Conservation (phyloP, 2,329 filamentous ascomycete species). For the Lizonia empirigonia region DNA sequence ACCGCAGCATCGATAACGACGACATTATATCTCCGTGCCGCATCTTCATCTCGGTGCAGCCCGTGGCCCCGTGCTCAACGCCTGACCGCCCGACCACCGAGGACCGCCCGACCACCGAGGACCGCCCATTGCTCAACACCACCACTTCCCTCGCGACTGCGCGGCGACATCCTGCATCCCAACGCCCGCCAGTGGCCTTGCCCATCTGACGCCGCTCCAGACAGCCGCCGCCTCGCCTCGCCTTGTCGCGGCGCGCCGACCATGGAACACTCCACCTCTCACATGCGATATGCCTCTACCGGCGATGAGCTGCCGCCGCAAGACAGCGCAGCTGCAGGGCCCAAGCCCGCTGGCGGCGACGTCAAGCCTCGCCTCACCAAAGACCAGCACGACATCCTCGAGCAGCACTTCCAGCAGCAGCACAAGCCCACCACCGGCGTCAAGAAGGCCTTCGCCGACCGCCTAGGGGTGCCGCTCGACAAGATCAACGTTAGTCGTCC, state of each 20-base stretch:
- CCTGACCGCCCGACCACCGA: conserved; percentile 12
- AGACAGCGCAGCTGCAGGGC: conserved; percentile 26
- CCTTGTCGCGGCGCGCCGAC: conserved; percentile 34
- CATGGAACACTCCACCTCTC: conserved; percentile 36
- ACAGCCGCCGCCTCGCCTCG: conserved; percentile 14
- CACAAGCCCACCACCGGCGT: conserved; percentile 57
- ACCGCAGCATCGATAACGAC: conserved; percentile 10
- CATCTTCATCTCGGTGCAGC: conserved; percentile 16
- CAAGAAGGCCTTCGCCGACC: conserved; percentile 58
- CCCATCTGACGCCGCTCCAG: conserved; percentile 18
- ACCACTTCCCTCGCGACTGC: conserved; percentile 19
- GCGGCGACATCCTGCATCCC: conserved; percentile 8
- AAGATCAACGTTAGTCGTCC: conserved; percentile 59
- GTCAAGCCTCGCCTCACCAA: conserved; percentile 60
- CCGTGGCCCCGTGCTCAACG: conserved; percentile 21
- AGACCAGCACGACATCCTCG: conserved; percentile 59
- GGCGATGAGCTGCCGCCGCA: conserved; percentile 18
- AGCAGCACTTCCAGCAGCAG: conserved; percentile 56
- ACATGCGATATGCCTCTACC: conserved; percentile 28
- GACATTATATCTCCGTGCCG: conserved; percentile 18
- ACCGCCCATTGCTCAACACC: conserved; percentile 7
- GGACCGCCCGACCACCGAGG: conserved; percentile 2
- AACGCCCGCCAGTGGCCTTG: not conserved
- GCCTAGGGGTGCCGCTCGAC: conserved; percentile 56
- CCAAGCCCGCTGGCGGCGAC: conserved; percentile 46